phyloP scores from a whole-genome alignment of 768 basidiomycete species.

The Hericium erinaceus region DNA sequence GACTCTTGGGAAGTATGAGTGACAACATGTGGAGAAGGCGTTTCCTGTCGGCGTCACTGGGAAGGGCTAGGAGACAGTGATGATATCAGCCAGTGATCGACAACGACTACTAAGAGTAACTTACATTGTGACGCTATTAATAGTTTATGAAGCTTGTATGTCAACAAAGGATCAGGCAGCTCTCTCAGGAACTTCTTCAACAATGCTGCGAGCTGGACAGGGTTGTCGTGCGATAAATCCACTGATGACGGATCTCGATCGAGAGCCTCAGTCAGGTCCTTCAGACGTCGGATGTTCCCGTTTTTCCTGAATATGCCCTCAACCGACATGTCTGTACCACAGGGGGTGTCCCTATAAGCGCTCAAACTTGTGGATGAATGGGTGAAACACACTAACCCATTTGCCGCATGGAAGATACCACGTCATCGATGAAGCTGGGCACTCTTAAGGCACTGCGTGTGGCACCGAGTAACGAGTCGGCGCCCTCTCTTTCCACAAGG shows the following conservation, averaged over 20 bases:
- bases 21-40: slow-evolving; percentile 81
- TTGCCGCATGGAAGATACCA: slow-evolving; percentile 95
- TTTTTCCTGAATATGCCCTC: slow-evolving; percentile 99
- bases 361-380: background rate
- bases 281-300: slow-evolving; percentile 90
- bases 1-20: slow-evolving; percentile 80
- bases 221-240: slow-evolving; percentile 89
- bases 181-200: slow-evolving; percentile 97
- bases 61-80: slow-evolving; percentile 47
- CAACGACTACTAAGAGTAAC: slow-evolving; percentile 18
- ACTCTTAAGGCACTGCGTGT: slow-evolving; percentile 78
- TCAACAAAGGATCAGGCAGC: slow-evolving; percentile 92
- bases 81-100: background rate
- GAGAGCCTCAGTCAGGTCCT: slow-evolving; percentile 84
- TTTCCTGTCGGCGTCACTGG: slow-evolving; percentile 66
- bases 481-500: slow-evolving; percentile 87
- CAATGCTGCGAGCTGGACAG: slow-evolving; percentile 92
- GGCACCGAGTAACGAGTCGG: slow-evolving; percentile 90
- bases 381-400: slow-evolving; percentile 64
- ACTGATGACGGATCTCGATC: slow-evolving; percentile 92
- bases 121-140: slow-evolving; percentile 83
- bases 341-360: slow-evolving; percentile 1
- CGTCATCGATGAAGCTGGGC: slow-evolving; percentile 97
- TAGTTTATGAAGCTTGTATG: slow-evolving; percentile 84
- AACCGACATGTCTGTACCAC: slow-evolving; percentile 82